phyloP scores from a whole-genome alignment of 164 flowering plant species.

The Aristolochia contorta region DNA sequence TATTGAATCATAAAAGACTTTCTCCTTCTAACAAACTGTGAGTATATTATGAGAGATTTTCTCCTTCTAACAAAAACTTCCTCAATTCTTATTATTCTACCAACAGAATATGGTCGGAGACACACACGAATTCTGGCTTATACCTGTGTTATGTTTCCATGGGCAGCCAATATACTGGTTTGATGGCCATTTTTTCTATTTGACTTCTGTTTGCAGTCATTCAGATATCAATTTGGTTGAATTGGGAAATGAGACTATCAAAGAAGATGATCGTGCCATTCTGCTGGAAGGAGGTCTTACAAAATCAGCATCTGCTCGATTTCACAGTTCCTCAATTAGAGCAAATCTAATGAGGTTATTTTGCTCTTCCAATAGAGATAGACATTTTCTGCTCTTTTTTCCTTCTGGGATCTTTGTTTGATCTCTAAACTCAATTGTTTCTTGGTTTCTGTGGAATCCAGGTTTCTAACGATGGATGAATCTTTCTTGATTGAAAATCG shows the following conservation, averaged over 20 bases:
- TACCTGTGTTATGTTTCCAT: too few relatives aligned
- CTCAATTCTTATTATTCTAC: too few relatives aligned
- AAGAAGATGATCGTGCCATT: constrained; percentile 79
- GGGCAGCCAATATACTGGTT: too few relatives aligned
- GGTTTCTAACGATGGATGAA: constrained; percentile 86
- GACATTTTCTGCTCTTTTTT: too few relatives aligned
- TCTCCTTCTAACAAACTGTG: constrained; percentile 68
- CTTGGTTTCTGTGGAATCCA: constrained; percentile 12
- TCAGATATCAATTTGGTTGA: constrained; percentile 82
- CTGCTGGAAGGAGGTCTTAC: constrained; percentile 89
- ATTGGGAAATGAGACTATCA: constrained; percentile 49
- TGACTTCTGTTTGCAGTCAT: constrained; percentile 43
- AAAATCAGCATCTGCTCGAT: constrained; percentile 66
- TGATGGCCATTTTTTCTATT: too few relatives aligned
- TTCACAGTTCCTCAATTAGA: constrained; percentile 48
- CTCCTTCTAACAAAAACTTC: too few relatives aligned
- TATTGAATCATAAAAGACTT: constrained; percentile 52
- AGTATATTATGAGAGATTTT: constrained; percentile 17
- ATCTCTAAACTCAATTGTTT: background rate
- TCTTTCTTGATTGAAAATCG: constrained; percentile 83
- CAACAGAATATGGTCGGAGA: too few relatives aligned
- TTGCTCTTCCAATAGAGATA: background rate
- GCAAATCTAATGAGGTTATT: constrained; percentile 61
- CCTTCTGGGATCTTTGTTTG: background rate
- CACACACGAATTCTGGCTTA: too few relatives aligned